These are phyloP conservation scores for Bolboschoenoplectus hybrid DNA, from an alignment of 202 grass and related monocot species.

Conservation along the genomic window DNA sequence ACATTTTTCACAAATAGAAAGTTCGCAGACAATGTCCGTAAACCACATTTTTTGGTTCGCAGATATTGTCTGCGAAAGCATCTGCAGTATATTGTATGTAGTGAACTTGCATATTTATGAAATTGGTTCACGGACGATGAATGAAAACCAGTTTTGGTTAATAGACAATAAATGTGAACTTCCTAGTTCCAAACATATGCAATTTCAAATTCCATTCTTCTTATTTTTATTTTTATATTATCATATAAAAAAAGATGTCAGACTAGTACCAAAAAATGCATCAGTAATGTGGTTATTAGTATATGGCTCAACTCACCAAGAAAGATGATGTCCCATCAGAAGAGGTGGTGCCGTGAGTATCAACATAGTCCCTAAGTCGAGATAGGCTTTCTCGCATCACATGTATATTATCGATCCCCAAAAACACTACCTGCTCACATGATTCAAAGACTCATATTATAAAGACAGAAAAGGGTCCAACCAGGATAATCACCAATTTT, in stretches of 20 bases:
- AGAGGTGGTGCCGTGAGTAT: conserved; percentile 78
- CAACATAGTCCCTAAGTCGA: conserved; percentile 96
- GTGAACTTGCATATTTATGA: too few relatives aligned
- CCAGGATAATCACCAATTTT: conserved; percentile 26
- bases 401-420: conserved; percentile 98
- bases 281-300: conserved; percentile 23
- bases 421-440: conserved; percentile 75
- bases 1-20: not conserved
- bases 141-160: not conserved
- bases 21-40: not conserved
- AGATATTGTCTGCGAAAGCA: not conserved
- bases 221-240: not conserved
- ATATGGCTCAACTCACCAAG: conserved; percentile 47
- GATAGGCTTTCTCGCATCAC: conserved; percentile 96
- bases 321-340: conserved; percentile 86
- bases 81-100: not conserved
- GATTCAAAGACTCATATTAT: conserved; percentile 50
- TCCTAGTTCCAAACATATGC: not conserved
- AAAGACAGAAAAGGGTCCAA: conserved; percentile 2
- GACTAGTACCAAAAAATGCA: not conserved
- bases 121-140: not conserved
- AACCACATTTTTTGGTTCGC: not conserved
- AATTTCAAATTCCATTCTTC: not conserved
- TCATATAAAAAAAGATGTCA: not conserved
- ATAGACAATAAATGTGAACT: not conserved